Conservation (phyloP, 2,329 filamentous ascomycete genomes). For the Alternaria angustiovoidea region DNA sequence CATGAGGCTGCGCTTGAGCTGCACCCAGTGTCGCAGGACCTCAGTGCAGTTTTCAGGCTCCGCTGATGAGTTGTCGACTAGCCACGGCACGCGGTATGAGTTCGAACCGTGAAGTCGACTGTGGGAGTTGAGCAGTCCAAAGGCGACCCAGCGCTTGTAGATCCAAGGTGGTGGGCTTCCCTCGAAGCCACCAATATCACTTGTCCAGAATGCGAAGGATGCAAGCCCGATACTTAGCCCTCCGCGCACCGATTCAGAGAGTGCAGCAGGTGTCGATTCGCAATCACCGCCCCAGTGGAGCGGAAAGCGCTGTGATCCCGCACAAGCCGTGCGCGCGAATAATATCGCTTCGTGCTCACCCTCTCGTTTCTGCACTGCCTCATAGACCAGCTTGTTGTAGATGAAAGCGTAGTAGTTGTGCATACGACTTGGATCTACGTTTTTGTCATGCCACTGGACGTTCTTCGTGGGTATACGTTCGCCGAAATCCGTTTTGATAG, state of each 20-base stretch:
- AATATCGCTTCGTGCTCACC: conserved; percentile 66
- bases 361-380: conserved; percentile 65
- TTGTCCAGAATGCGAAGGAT: conserved; percentile 74
- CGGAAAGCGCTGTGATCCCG: conserved; percentile 74
- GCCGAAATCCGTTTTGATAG: conserved; percentile 79
- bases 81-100: conserved; percentile 79
- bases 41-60: conserved; percentile 59
- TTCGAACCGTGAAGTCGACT: conserved; percentile 74
- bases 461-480: conserved; percentile 73
- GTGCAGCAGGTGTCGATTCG: conserved; percentile 75
- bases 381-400: conserved; percentile 75
- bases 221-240: conserved; percentile 70
- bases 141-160: conserved; percentile 82
- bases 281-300: conserved; percentile 75
- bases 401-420: conserved; percentile 80
- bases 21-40: conserved; percentile 63
- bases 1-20: conserved; percentile 64
- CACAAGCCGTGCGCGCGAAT: conserved; percentile 72
- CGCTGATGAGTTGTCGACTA: conserved; percentile 68
- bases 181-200: conserved; percentile 77
- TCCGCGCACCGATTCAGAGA: conserved; percentile 74
- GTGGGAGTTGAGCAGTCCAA: conserved; percentile 74
- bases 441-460: conserved; percentile 69
- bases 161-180: conserved; percentile 71
- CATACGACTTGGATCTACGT: conserved; percentile 70